phyloP scores from a whole-genome alignment of 192 early-diverging fungal species.

The Coemansia sp. region DNA sequence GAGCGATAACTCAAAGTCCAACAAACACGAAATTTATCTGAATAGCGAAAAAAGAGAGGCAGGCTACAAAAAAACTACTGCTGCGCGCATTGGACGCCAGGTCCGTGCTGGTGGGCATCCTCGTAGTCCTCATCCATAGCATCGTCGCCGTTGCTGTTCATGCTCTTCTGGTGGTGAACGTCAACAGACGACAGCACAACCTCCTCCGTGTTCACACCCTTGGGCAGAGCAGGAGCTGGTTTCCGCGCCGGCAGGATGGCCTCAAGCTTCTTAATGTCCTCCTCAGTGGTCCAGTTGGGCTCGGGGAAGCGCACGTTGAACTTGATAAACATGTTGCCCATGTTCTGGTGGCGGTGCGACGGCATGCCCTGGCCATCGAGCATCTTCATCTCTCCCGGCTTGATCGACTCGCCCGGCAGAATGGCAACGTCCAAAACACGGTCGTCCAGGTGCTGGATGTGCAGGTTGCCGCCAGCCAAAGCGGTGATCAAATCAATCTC shows the following conservation, averaged over 20 bases:
- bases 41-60: background rate
- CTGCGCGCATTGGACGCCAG: conserved; percentile 93
- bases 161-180: conserved; percentile 63
- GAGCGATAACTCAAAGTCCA: background rate
- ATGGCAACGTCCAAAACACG: conserved; percentile 84
- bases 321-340: conserved; percentile 89
- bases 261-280: conserved; percentile 74
- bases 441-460: conserved; percentile 92
- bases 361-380: conserved; percentile 96
- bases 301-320: conserved; percentile 94
- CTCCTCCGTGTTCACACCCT: conserved; percentile 74
- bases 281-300: conserved; percentile 72
- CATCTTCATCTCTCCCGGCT: conserved; percentile 86
- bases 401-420: conserved; percentile 92
- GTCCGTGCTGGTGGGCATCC: conserved; percentile 65
- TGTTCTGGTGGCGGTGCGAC: conserved; percentile 79
- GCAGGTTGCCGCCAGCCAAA: conserved; percentile 90
- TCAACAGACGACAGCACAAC: conserved; percentile 78
- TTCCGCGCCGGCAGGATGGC: conserved; percentile 76
- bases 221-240: conserved; percentile 50
- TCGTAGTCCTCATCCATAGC: conserved; percentile 61
- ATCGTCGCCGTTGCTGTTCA: conserved; percentile 44
- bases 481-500: conserved; percentile 95
- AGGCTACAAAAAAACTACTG: conserved; percentile 60
- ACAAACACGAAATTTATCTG: background rate